Conservation (phyloP, 306 rosid genomes). For the Prosopis cineraria region DNA sequence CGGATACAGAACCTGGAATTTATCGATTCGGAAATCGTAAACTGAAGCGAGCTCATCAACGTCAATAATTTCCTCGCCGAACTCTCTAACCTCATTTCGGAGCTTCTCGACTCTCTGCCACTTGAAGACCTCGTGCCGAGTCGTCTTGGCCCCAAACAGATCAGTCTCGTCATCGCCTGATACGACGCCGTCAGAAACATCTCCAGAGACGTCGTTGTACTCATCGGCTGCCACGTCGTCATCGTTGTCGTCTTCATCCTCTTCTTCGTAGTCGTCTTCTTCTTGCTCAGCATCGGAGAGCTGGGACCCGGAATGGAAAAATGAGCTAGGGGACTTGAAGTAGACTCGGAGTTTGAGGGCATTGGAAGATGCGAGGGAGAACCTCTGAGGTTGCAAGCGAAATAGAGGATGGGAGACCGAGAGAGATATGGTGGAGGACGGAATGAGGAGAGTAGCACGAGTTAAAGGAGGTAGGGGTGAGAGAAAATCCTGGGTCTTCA, state of each 20-base stretch:
- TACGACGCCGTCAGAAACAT: constrained; percentile 45
- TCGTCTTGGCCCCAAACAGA: constrained; percentile 16
- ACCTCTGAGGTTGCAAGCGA: constrained; percentile 34
- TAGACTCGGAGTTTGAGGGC: constrained; percentile 45
- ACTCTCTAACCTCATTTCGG: constrained; percentile 65
- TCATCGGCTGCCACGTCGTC: constrained; percentile 63
- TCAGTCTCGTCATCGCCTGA: constrained; percentile 60
- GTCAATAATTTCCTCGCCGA: constrained; percentile 76
- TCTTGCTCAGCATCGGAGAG: constrained; percentile 63
- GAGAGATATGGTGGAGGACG: constrained; percentile 15
- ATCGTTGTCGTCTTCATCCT: constrained; percentile 35
- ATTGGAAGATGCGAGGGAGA: constrained; percentile 27
- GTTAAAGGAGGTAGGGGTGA: constrained; percentile 31
- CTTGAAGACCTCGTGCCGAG: constrained; percentile 54
- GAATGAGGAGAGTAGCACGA: constrained; percentile 12
- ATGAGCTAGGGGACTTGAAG: constrained; percentile 52
- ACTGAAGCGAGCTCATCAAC: constrained; percentile 76
- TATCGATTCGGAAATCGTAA: constrained; percentile 86
- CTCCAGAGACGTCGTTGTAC: constrained; percentile 65
- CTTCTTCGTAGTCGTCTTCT: constrained; percentile 38
- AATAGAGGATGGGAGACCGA: constrained; percentile 30
- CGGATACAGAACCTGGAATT: constrained; percentile 67
- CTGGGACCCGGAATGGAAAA: constrained; percentile 40
- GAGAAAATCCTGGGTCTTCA: constrained; percentile 47
- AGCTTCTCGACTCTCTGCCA: constrained; percentile 95